Evolutionary conservation across 495 filamentous ascomycete species (phyloP), one percentile per base, ranked within the genome.

Genomic region (Xylaria scruposa): DNA sequence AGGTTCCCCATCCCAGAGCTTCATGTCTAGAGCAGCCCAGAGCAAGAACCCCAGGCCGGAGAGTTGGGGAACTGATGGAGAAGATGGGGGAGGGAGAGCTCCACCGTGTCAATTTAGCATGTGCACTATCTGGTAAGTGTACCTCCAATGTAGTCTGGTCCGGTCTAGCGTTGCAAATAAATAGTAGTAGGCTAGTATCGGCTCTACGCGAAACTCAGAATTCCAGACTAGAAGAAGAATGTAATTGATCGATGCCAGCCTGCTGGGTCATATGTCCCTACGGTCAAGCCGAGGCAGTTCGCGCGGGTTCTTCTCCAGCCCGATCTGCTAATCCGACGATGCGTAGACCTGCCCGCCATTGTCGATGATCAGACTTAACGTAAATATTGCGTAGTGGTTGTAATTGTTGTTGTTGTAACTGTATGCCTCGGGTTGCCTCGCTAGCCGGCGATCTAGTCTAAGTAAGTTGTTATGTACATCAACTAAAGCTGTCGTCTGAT

Each of bases 11-110:
- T 56, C 53, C 26, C 49, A 53, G 49, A 53, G 49, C 49, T 53
- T 26, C 21, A 53, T 26, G 21, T 24, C 49, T 24, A n/a, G 21
- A 13, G 21, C 44, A 7, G 26, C 56, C 33, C 56, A 19, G 76
- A 54, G 19, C n/a, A 71, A 71, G 62, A 70, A 70, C 73, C 68
- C 75, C 75, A 76, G 73, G 53, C 70, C 67, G 65, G 68, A 70
- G 75, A 79, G 72, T 73, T 77, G 77, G 77, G 72, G 77, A 78
- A 60, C 65, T 49, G 47, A 66, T 67, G 70, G 69, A 69, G 67
- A 73, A 66, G 63, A 69, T 70, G 73, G 72, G 46, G 46, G 6
- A 47, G 44, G 13, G 4, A 17, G 13, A 19, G 42, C 36, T n/a
- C 26, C 38, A 40, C 29, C 19, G 68, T 29, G 58, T 3, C 12